Evolutionary conservation across 163 green algal genomes (phyloP), one percentile per base, ranked within the genome.

Genomic region (Scenedesmus sp.): DNA sequence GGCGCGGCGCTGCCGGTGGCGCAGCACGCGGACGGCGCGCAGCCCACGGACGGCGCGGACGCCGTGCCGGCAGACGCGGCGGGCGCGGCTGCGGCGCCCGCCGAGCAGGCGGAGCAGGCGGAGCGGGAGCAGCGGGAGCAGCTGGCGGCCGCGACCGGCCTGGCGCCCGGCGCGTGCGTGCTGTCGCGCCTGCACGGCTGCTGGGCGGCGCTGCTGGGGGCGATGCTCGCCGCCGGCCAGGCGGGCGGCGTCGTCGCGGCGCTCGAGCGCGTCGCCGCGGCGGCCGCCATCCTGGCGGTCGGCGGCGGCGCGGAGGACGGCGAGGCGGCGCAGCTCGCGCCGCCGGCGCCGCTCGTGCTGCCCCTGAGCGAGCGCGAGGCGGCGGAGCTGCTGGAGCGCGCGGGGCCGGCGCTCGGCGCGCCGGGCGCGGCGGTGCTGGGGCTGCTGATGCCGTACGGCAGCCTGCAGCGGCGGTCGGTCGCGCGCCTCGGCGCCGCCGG

Each of bases 111-210:
- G 69, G 22, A 57, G 53, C 51, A 77, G 34, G 4, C 63, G 6
- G 22, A 64, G 51, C 14, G 63, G 50, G 2, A 53, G 47, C 47
- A 75, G 29, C 29, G 54, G 56, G 28, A 48, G 66, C 26, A 75
- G 36, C 36, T 71, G 63, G 17, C 48, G 39, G 67, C 24, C 33
- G 64, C 67, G 29, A 14, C 64, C 29, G 69, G 69, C 26, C 54
- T 77, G n/a, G 34, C 69, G 24, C 14, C 54, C 29, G 47, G 39
- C 54, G 45, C 34, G 5, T 58, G 36, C 28, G 17, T 26, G 10
- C 13, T 77, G 36, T 79, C 71, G 17, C 58, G 24, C 26, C 63
- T 81, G 34, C 74, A 81, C 63, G 22, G 14, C 20, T 73, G 62
- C 62, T 81, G 74, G 74, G 10, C 11, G 5, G 60, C 60, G 50